These are phyloP conservation scores for Bruguiera parviflora DNA, from an alignment of 345 rosid genomes.

Conservation along the genomic window DNA sequence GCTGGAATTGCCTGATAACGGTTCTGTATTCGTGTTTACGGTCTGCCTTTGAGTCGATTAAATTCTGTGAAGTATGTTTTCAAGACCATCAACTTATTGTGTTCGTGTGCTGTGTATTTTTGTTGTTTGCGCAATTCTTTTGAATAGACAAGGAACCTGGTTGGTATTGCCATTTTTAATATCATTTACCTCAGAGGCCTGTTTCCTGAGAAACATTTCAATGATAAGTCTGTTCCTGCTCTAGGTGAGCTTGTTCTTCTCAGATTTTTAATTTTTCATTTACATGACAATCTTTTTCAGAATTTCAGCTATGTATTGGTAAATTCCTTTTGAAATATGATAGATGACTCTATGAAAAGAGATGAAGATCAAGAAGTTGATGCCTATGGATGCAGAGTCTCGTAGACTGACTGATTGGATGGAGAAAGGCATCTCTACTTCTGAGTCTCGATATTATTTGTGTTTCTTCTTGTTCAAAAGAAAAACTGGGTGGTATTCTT, in stretches of 20 bases:
- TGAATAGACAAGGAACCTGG: constrained; percentile 78
- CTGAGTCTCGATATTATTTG: not conserved
- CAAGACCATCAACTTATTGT: not conserved
- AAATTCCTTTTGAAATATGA: constrained; percentile 4
- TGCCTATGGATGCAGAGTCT: constrained; percentile 96
- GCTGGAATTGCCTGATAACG: no score
- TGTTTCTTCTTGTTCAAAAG: no score
- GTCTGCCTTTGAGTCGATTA: no score
- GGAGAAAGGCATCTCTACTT: constrained; percentile 71
- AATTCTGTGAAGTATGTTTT: no score
- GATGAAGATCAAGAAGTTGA: constrained; percentile 94
- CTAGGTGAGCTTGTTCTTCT: constrained; percentile 44
- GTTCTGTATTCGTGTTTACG: no score
- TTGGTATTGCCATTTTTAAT: constrained; percentile 92
- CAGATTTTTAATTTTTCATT: not conserved
- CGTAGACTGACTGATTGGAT: constrained; percentile 96
- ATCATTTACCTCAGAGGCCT: constrained; percentile 95
- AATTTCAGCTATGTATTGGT: no score
- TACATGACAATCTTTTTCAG: no score
- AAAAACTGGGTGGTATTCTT: not conserved
- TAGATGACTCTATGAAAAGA: constrained; percentile 34
- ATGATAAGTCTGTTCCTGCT: constrained; percentile 92
- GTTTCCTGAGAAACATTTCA: constrained; percentile 93
- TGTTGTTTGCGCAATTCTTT: not conserved
- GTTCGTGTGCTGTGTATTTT: not conserved